These are phyloP conservation scores for Xylaria sp. DNA, from an alignment of 2,329 filamentous ascomycete genomes.

Conservation along the genomic window DNA sequence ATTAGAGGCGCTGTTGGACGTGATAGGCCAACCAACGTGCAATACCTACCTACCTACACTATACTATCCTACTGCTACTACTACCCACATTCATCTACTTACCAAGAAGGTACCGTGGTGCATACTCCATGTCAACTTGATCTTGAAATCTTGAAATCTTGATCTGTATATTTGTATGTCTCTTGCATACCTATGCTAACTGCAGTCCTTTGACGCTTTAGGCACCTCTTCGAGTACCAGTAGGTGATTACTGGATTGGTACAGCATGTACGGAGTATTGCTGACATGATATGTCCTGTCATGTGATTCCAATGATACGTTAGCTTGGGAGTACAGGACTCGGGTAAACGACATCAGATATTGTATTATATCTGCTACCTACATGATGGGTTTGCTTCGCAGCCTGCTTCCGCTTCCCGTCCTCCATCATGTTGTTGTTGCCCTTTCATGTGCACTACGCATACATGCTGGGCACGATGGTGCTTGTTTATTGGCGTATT, in stretches of 20 bases:
- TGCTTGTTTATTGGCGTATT: conserved; percentile 7
- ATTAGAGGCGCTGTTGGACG: background rate
- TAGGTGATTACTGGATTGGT: too few species aligned
- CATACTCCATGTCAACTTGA: too few species aligned
- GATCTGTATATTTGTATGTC: background rate
- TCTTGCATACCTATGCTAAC: too few species aligned
- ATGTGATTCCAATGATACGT: conserved; percentile 25
- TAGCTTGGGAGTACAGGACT: background rate
- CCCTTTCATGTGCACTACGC: background rate
- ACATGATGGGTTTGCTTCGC: conserved; percentile 18
- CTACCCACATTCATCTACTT: too few species aligned
- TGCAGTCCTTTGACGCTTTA: background rate
- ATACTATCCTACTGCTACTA: too few species aligned
- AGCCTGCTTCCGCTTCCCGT: conserved; percentile 27
- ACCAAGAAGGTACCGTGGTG: too few species aligned
- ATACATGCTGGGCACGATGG: background rate
- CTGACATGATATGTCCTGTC: conserved; percentile 14
- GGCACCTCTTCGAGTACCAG: background rate
- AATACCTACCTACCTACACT: background rate
- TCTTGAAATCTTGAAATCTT: too few species aligned
- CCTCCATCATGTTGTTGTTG: conserved; percentile 13
- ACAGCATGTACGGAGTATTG: background rate
- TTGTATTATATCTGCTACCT: conserved; percentile 5
- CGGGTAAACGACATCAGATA: background rate
- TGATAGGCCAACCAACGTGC: background rate